phyloP scores from a whole-genome alignment of 805 yeast species.

The Candida takata region DNA sequence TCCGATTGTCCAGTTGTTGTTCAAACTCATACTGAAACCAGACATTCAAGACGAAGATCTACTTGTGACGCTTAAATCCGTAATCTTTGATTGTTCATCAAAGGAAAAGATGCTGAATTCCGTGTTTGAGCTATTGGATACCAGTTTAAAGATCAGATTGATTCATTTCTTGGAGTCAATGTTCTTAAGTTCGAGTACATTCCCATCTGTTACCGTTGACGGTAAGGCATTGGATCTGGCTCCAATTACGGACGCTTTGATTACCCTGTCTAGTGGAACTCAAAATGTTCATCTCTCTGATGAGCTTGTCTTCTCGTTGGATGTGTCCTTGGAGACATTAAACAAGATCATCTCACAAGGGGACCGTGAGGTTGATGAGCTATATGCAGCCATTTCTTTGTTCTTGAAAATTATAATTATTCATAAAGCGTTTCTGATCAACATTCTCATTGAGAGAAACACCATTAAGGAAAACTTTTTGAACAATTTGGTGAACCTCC shows the following conservation, averaged over 20 bases:
- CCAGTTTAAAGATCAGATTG: slow-evolving; percentile 26
- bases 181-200: slow-evolving; percentile 33
- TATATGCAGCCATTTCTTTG: slow-evolving; percentile 33
- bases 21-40: slow-evolving; percentile 24
- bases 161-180: slow-evolving; percentile 33
- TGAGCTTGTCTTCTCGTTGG: slow-evolving; percentile 35
- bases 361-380: slow-evolving; percentile 8
- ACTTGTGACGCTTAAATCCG: slow-evolving; percentile 5
- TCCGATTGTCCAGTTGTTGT: slow-evolving; percentile 34
- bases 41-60: slow-evolving; percentile 11
- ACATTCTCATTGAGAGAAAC: slow-evolving; percentile 36
- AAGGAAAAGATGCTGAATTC: slow-evolving; percentile 11
- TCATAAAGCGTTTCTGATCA: slow-evolving; percentile 45
- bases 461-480: slow-evolving; percentile 39
- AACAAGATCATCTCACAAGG: slow-evolving; percentile 18
- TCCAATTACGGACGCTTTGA: slow-evolving; percentile 14
- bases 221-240: slow-evolving; percentile 8
- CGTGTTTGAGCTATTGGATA: slow-evolving; percentile 32
- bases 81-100: slow-evolving; percentile 10
- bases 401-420: slow-evolving; percentile 50
- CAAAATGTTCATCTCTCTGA: slow-evolving; percentile 22
- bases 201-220: slow-evolving; percentile 26
- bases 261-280: slow-evolving; percentile 15
- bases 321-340: slow-evolving; percentile 33
- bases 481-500: slow-evolving; percentile 38